Base-by-base conservation (phyloP, 2,329 filamentous ascomycete genomes). In the Pseudogymnoascus sp. region DNA sequence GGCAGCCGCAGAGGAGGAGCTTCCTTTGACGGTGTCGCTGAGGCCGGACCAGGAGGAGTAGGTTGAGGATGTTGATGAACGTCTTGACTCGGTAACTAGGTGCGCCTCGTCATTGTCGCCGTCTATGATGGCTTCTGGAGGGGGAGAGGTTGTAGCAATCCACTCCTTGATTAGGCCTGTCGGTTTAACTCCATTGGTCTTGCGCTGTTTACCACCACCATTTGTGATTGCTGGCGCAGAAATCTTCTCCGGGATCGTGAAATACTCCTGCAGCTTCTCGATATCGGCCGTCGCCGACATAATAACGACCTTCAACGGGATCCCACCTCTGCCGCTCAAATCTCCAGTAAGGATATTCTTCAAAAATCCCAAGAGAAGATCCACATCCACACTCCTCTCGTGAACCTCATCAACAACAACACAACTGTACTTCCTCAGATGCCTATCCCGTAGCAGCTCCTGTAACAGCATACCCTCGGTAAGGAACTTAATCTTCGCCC, bases 281-380 rank as follows among this genome's bases (percentile, higher is more conserved):
- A 96, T 87, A 74, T 97, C 91, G 38, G 92, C 91, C 6, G 95
- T 99, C 60, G 95, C 95, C 81, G 93, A 97, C 95, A 99, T 99
- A 72, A 97, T 85, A 35, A 96, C 84, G 3, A 97, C 86, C 74
- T 96, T 97, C 63, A 99, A 78, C 1, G 89, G 87, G 31, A 88
- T 78, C 4, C 89, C 89, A 7, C 88, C 86, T 4, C 89, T 84
- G 6, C 86, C 86, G 50, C 83, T 79, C 38, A 84, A 82, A 63
- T 86, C 80, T 2, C 82, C 79, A 0, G 80, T 78, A 1, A 95
- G 77, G 56, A 97, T 83, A 65, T 89, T 88, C 72, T 90, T 90
- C 66, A 99, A 73, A 67, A 99, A 97, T 0, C 95, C 95, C 26
- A 96, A 80, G 9, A 97, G 81, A 26, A 99, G 77, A 77, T 99